phyloP scores from a whole-genome alignment of 1,139 yeast genomes.

The Yueomyces sp. region DNA sequence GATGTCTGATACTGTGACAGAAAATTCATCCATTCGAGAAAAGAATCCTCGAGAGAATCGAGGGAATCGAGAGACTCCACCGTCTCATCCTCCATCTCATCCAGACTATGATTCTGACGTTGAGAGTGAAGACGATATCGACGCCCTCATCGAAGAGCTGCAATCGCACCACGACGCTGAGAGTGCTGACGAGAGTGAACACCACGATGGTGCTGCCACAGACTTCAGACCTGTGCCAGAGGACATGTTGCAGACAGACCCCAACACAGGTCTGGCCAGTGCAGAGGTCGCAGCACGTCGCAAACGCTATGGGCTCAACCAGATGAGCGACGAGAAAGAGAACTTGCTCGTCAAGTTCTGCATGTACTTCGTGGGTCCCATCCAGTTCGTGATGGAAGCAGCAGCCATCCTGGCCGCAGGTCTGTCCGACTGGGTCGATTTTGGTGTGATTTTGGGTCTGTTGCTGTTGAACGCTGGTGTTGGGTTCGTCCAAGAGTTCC shows the following conservation, averaged over 20 bases:
- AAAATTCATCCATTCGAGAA: background rate
- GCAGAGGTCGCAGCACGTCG: slow-evolving; percentile 78
- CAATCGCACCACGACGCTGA: slow-evolving; percentile 67
- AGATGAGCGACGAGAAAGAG: slow-evolving; percentile 88
- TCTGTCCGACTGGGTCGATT: slow-evolving; percentile 96
- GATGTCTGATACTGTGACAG: background rate
- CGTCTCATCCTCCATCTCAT: slow-evolving; percentile 13
- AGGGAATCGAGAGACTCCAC: slow-evolving; percentile 18
- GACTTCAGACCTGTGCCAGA: slow-evolving; percentile 62
- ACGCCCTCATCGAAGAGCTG: slow-evolving; percentile 73
- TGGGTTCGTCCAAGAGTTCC: slow-evolving; percentile 94
- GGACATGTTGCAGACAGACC: slow-evolving; percentile 77
- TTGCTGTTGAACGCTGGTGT: slow-evolving; percentile 78
- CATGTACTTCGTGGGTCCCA: slow-evolving; percentile 91
- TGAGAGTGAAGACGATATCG: slow-evolving; percentile 64
- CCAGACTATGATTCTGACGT: slow-evolving; percentile 24
- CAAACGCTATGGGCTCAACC: slow-evolving; percentile 85
- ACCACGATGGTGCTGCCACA: slow-evolving; percentile 26
- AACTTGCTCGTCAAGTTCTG: slow-evolving; percentile 69
- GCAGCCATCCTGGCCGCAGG: slow-evolving; percentile 96
- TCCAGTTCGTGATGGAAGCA: slow-evolving; percentile 97
- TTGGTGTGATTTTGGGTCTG: slow-evolving; percentile 89
- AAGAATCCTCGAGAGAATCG: slow-evolving; percentile 11
- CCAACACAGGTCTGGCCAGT: slow-evolving; percentile 58
- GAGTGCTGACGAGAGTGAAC: slow-evolving; percentile 35